Base-by-base conservation (phyloP, 108 stramenopile species). In the Cyclotella distinguenda region DNA sequence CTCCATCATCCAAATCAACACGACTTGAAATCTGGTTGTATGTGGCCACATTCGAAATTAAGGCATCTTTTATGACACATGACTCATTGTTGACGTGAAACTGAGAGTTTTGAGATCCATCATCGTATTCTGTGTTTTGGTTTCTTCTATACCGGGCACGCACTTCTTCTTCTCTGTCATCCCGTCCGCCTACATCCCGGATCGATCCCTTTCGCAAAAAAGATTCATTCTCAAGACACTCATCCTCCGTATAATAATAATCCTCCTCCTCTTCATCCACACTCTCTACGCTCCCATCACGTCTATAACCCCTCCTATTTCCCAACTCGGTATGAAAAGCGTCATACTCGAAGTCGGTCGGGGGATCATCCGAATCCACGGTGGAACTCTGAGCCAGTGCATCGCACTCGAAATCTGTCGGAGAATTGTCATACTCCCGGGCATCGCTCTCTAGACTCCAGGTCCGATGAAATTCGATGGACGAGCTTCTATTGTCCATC, bases 401-500 rank as follows among this genome's bases (percentile, higher is more conserved):
- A 42, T 60, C 39, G n/a, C 12, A 44, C 58, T 60, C 58, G 27
- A 40, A 40, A 40, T 60, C 39, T 30, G 36, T 40, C 16, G 31
- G 18, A 44, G 16, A n/a, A n/a, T n/a, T n/a, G n/a, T 52, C 12
- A 30, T 11, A 52, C 50, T 48, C 26, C 19, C 45, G 6, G 7
- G 22, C 27, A 34, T 47, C 45, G 26, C 61, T 62, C 15, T 23
- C 44, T 5, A 47, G 15, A 48, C 47, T 48, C 18, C 19, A 47
- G 10, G 56, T 57, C 16, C 33, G 40, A 25, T 11, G 30, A 5
- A 62, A 19, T 4, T 18, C 4, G 13, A 30, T 7, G 10, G 16
- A n/a, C n/a, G n/a, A 6, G n/a, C 26, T 48, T 34, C 59, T 13
- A 48, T 62, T 62, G 35, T 62, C 45, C 1, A 34, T 62, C 33